Base-by-base conservation (phyloP, 192 early-diverging fungal species). In the Phlyctochytrium planicorne region DNA sequence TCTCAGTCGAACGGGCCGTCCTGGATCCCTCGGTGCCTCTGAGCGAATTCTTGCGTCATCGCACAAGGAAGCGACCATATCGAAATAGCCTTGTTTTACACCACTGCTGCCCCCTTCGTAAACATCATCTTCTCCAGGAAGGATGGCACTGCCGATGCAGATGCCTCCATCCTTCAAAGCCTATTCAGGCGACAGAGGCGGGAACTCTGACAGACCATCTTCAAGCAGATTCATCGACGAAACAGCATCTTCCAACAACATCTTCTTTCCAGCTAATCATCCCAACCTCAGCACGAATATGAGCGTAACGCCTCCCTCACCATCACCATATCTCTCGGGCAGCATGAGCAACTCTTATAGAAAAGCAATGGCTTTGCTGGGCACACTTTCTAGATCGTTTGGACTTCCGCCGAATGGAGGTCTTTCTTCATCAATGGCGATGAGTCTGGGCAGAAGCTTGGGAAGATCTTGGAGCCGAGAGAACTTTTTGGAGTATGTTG, bases 381-480 rank as follows among this genome's bases (percentile, higher is more conserved):
- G 27, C 6, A 25, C 55, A 10, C 27, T 57, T 29, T 57, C 55
- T 6, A 12, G 55, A 10, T 57, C 55, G 40, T 47, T 47, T 47
- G 40, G 40, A 47, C 55, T 57, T 10, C 25, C n/a, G n/a, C n/a
- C 55, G 27, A 29, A 14, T 25, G 55, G 20, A 20, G 55, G 20
- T 24, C 6, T 4, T 25, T 57, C 55, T 20, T 29, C 55, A 24
- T 57, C 55, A 29, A 6, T 57, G 14, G 55, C 55, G 10, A 57
- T 57, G 55, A 57, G 55, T 57, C 27, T 57, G 27, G 25, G 55
- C 10, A 12, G 55, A 4, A 57, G 55, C 55, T 6, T 57, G 10
- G 55, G 55, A 57, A 12, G 55, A 27, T 14, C 55, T 57, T 57
- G 20, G 55, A 14, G 6, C 6, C 10, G 55, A 6, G 55, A 57